Conservation (phyloP, 768 basidiomycete species). For the Pulveroboletus frians region DNA sequence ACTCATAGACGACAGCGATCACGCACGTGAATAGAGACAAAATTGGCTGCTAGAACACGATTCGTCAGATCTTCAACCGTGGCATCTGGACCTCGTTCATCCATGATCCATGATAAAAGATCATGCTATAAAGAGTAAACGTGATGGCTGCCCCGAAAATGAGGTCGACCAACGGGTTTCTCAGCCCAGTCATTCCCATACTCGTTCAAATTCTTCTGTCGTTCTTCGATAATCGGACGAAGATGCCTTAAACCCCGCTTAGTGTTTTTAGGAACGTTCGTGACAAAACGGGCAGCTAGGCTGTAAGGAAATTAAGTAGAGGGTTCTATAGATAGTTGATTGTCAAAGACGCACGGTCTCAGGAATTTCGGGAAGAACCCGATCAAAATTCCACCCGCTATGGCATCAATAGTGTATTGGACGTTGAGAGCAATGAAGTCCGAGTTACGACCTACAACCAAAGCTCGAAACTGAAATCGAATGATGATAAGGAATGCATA, state of each 20-base stretch:
- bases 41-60: neutral
- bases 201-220: conserved; percentile 17
- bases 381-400: conserved; percentile 14
- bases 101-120: conserved; percentile 30
- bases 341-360: conserved; percentile 24
- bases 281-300: conserved; percentile 13
- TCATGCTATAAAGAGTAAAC: conserved; percentile 22
- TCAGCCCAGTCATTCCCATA: conserved; percentile 27
- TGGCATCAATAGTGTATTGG: conserved; percentile 8
- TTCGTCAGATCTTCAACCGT: conserved; percentile 16
- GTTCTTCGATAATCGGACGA: conserved; percentile 28
- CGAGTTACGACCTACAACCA: conserved; percentile 33
- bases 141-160: neutral
- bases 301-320: conserved; percentile 3
- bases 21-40: neutral
- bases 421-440: conserved; percentile 31
- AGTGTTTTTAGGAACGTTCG: neutral
- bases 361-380: conserved; percentile 30
- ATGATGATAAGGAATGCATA: conserved; percentile 8
- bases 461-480: neutral
- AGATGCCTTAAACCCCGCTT: conserved; percentile 11
- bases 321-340: neutral
- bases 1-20: neutral
- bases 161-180: conserved; percentile 23
- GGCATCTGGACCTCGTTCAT: conserved; percentile 14